phyloP scores from a whole-genome alignment of 1,139 yeast genomes.

The Taphrina communis region DNA sequence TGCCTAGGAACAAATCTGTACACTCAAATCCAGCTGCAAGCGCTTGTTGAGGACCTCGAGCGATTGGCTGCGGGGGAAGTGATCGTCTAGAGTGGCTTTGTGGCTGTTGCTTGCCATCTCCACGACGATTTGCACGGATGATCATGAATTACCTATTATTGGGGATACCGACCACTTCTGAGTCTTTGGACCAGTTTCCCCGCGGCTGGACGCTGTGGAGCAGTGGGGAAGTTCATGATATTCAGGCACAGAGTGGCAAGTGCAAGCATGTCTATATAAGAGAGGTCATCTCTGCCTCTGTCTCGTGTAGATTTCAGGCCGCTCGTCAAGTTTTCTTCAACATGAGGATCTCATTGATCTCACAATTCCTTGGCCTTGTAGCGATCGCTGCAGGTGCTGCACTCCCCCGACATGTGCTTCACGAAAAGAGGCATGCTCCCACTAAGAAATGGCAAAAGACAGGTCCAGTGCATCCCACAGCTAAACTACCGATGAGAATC shows the following conservation, averaged over 20 bases:
- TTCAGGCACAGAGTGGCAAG: background rate
- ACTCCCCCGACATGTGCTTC: background rate
- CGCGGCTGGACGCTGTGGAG: background rate
- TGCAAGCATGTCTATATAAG: background rate
- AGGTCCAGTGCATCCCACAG: background rate
- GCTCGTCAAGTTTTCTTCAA: too few species aligned
- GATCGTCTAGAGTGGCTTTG: background rate
- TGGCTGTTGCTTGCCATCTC: background rate
- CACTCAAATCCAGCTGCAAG: too few species aligned
- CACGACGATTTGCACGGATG: background rate
- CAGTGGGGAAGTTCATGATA: background rate
- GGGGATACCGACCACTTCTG: too few species aligned
- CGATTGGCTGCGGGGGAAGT: background rate
- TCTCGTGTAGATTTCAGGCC: too few species aligned
- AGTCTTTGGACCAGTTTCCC: background rate
- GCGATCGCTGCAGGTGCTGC: background rate
- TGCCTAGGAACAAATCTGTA: too few species aligned
- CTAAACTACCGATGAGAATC: slow-evolving; percentile 6
- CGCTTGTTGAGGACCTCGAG: too few species aligned
- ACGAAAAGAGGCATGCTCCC: slow-evolving; percentile 5
- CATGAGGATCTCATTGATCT: background rate
- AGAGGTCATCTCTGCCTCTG: background rate
- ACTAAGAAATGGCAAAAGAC: slow-evolving; percentile 7
- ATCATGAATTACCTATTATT: too few species aligned
- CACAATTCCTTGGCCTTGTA: background rate